Percentiles rank a stretch among this genome's conserved stretches.
Evolutionary conservation across 2,329 filamentous ascomycete genomes (phyloP).

Genomic region (Ceratocystis destructans): DNA sequence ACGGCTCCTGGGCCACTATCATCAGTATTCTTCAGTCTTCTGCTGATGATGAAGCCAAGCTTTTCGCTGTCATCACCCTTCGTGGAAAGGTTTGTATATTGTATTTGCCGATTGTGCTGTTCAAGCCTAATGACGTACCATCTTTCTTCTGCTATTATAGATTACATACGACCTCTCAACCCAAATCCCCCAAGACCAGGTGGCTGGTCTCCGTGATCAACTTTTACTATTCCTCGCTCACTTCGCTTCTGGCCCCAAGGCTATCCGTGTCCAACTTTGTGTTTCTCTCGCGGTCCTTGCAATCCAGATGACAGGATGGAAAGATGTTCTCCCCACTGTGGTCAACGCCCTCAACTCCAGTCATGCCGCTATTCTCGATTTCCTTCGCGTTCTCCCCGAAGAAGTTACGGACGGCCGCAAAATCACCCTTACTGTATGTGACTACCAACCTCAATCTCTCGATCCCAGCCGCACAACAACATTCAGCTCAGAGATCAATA

Average conservation of each 20-base stretch:
- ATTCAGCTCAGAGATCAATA: slow-evolving; percentile 13
- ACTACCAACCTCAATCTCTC: slow-evolving; percentile 32
- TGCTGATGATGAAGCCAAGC: slow-evolving; percentile 68
- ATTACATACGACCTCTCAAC: slow-evolving; percentile 86
- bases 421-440: slow-evolving; percentile 96
- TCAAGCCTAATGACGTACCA: not conserved
- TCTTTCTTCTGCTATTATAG: slow-evolving; percentile 33
- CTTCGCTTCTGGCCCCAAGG: slow-evolving; percentile 70
- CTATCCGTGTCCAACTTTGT: slow-evolving; percentile 79
- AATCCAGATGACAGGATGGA: slow-evolving; percentile 93
- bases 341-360: slow-evolving; percentile 65
- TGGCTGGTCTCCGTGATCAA: slow-evolving; percentile 67
- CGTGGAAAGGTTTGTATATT: slow-evolving; percentile 70
- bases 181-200: slow-evolving; percentile 64
- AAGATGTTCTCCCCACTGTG: slow-evolving; percentile 74
- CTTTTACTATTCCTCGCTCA: slow-evolving; percentile 67
- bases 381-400: slow-evolving; percentile 90
- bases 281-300: slow-evolving; percentile 89
- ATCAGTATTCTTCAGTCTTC: slow-evolving; percentile 75
- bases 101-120: not conserved
- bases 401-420: slow-evolving; percentile 99
- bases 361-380: slow-evolving; percentile 82
- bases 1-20: slow-evolving; percentile 81
- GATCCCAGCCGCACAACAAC: not conserved
- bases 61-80: slow-evolving; percentile 92